Evolutionary conservation across 495 filamentous ascomycete genomes (phyloP), one percentile per base, ranked within the genome.

Genomic region (Oidiodendron maius): DNA sequence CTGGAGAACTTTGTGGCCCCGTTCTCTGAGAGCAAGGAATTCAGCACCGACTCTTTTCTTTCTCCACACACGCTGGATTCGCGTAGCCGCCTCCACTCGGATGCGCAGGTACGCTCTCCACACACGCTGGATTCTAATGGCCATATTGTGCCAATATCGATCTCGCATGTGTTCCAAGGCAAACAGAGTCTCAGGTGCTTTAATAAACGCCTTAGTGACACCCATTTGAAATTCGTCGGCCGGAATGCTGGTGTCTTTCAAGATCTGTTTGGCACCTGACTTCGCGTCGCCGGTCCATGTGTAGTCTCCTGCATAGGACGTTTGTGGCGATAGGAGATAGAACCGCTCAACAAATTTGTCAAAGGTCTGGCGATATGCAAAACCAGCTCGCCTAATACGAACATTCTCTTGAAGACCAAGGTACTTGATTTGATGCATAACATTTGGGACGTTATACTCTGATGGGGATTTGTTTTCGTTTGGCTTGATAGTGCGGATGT

Each of bases 121-220:
- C 53, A 93, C 91, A 50, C 94, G 80, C 64, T 99, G 94, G 53
- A 99, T 97, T 24, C 94, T 80, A 40, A 90, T 95, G 5, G 93
- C 91, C 93, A 99, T 97, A 67, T 97, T 99, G 64, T 96, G 89
- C 91, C 91, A 97, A 66, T 96, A 97, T 18, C 86, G 77, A 63
- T 97, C 94, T 52, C 94, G 78, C 93, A 99, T 96, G 34, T 93
- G 88, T 64, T 99, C 94, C 15, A 99, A 73, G 8, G 93, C 94
- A 58, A 99, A 99, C 8, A 99, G 69, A 0, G 94, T 97, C 68
- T 99, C 94, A 2, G 94, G 94, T 0, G 94, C 94, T 65, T 99
- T 99, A 71, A 99, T 94, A 53, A 99, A 99, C 35, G 88, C 91
- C 68, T 97, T 99, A 4, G 85, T 89, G 30, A 94, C 86, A 67